phyloP scores from a whole-genome alignment of 2,329 filamentous ascomycete genomes.

The Botrytis porri region DNA sequence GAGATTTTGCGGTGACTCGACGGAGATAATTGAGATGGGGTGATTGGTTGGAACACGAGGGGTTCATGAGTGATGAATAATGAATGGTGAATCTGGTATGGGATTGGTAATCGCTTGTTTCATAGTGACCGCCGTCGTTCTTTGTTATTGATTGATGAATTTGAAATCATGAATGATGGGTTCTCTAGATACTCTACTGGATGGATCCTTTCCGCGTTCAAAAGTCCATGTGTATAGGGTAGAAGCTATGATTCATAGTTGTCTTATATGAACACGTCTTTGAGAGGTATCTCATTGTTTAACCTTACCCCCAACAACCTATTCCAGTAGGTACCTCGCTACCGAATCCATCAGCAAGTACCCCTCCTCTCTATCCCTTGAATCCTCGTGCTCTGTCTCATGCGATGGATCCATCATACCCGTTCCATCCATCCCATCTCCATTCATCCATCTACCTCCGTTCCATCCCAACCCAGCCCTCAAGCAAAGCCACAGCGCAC shows the following conservation, averaged over 20 bases:
- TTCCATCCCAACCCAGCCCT: background rate
- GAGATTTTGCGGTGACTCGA: slow-evolving; percentile 1
- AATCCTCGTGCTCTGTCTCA: slow-evolving; percentile 1
- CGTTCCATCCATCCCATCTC: background rate
- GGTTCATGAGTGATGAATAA: background rate
- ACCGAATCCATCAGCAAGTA: background rate
- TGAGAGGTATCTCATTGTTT: background rate
- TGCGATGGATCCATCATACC: background rate
- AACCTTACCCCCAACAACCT: background rate
- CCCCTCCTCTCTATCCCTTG: background rate
- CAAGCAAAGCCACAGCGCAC: slow-evolving; percentile 9
- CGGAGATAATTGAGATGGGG: slow-evolving; percentile 2
- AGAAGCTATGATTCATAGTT: background rate
- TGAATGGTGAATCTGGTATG: too few relatives aligned
- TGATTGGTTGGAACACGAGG: slow-evolving; percentile 1
- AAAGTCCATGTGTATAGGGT: background rate
- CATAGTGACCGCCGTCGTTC: background rate
- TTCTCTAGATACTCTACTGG: background rate
- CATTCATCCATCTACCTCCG: background rate
- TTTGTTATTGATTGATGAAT: background rate
- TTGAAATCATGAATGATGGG: background rate
- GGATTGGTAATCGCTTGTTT: background rate
- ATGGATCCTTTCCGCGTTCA: background rate
- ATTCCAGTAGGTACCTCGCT: background rate
- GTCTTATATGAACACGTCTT: slow-evolving; percentile 5